Evolutionary conservation across 2,329 filamentous ascomycete species (phyloP).

Genomic region (Leptosphaerulina australis): DNA sequence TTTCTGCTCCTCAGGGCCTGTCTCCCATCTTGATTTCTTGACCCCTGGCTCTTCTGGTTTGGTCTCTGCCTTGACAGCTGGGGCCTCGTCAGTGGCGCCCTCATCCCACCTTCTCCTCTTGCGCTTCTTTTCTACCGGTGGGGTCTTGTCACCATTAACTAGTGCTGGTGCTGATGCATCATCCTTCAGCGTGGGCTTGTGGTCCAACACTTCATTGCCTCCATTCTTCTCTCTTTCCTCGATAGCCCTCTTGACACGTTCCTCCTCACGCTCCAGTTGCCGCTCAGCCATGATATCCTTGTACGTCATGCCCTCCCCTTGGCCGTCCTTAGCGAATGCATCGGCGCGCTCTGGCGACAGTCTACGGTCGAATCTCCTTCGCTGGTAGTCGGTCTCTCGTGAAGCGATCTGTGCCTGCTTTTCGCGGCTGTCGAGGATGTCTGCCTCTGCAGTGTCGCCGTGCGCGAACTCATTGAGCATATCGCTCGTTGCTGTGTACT

Average conservation of each 20-base stretch:
- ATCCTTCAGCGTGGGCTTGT: slow-evolving; percentile 75
- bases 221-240: slow-evolving; percentile 72
- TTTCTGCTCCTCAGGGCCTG: slow-evolving; percentile 59
- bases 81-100: slow-evolving; percentile 55
- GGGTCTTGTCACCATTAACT: slow-evolving; percentile 74
- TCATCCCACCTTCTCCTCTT: slow-evolving; percentile 96
- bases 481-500: slow-evolving; percentile 90
- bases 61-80: slow-evolving; percentile 26
- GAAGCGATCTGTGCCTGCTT: slow-evolving; percentile 89
- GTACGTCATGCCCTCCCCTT: slow-evolving; percentile 79
- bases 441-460: slow-evolving; percentile 90
- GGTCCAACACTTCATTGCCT: slow-evolving; percentile 66
- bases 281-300: slow-evolving; percentile 88
- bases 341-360: slow-evolving; percentile 86
- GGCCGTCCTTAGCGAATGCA: slow-evolving; percentile 77
- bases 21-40: slow-evolving; percentile 73
- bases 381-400: slow-evolving; percentile 97
- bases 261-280: slow-evolving; percentile 92
- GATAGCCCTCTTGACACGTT: slow-evolving; percentile 80
- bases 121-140: slow-evolving; percentile 62
- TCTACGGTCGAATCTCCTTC: slow-evolving; percentile 83
- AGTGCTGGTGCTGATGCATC: slow-evolving; percentile 68
- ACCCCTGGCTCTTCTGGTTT: slow-evolving; percentile 28
- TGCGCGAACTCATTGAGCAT: slow-evolving; percentile 94
- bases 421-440: slow-evolving; percentile 83